Conservation (phyloP, 768 basidiomycete genomes). For the Pulveroboletus sp. region DNA sequence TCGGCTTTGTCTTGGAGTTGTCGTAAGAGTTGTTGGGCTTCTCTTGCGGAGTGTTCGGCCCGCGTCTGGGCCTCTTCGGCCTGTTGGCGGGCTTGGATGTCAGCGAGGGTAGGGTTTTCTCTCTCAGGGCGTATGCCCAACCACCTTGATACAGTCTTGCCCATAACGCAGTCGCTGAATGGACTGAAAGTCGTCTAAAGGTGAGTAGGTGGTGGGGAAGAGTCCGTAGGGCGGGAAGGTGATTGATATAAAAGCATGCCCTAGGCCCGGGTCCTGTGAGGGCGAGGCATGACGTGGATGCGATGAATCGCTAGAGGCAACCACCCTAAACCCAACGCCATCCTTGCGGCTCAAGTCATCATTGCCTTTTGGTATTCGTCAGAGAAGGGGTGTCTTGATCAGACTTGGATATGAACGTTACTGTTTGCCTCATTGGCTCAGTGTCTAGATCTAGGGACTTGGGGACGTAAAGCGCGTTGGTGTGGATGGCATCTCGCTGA, state of each 20-base stretch:
- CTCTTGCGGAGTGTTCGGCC: slow-evolving; percentile 5
- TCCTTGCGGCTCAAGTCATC: not conserved
- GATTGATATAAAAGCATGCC: not conserved
- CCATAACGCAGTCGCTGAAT: slow-evolving; percentile 4
- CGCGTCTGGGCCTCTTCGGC: slow-evolving; percentile 10
- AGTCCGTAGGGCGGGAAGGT: not conserved
- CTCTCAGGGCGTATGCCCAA: slow-evolving; percentile 6
- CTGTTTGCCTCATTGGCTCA: not conserved
- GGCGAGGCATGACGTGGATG: not conserved
- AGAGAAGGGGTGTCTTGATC: not conserved
- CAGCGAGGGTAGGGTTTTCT: slow-evolving; percentile 9
- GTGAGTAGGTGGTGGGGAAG: not conserved
- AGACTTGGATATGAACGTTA: not conserved
- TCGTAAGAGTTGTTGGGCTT: not conserved
- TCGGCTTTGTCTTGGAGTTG: slow-evolving; percentile 6
- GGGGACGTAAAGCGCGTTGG: not conserved
- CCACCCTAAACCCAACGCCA: slow-evolving; percentile 4
- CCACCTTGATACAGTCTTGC: not conserved
- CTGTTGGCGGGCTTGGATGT: slow-evolving; percentile 5
- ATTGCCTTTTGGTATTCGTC: not conserved
- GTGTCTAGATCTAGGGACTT: not conserved
- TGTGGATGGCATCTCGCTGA: not conserved
- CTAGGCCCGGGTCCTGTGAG: not conserved
- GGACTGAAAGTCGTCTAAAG: not conserved
- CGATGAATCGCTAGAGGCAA: not conserved